Conservation (phyloP, 768 basidiomycete species). For the Hirschioporus abietinus region DNA sequence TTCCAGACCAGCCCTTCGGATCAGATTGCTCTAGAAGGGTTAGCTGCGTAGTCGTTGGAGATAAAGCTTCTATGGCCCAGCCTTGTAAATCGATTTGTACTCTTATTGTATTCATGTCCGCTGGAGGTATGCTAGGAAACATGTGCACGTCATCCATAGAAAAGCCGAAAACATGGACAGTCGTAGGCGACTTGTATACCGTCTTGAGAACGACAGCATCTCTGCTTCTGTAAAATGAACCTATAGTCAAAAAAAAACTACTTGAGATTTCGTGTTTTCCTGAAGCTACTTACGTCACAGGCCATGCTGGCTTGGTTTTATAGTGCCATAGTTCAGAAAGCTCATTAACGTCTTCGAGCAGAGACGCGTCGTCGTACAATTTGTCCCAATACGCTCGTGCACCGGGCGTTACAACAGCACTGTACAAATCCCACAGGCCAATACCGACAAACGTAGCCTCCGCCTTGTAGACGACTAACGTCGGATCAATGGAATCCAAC, state of each 20-base stretch:
- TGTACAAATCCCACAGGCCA: constrained; percentile 91
- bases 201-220: constrained; percentile 91
- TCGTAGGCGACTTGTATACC: constrained; percentile 93
- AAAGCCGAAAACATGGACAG: constrained; percentile 93
- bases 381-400: constrained; percentile 85
- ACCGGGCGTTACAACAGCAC: constrained; percentile 81
- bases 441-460: constrained; percentile 97
- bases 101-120: constrained; percentile 76
- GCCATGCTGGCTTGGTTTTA: constrained; percentile 91
- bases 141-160: constrained; percentile 86
- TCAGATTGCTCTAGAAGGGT: constrained; percentile 96
- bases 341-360: constrained; percentile 87
- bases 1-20: constrained; percentile 95
- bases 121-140: constrained; percentile 66
- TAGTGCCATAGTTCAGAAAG: constrained; percentile 91
- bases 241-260: background rate
- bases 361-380: constrained; percentile 76
- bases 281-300: constrained; percentile 64
- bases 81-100: constrained; percentile 98
- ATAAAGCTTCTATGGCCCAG: constrained; percentile 94
- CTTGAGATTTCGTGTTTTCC: background rate
- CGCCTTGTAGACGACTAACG: constrained; percentile 90
- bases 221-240: constrained; percentile 56
- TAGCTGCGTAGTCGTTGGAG: constrained; percentile 90
- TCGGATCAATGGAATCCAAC: constrained; percentile 95